Evolutionary conservation across 2,329 filamentous ascomycete species (phyloP).

Genomic region (Paraconiothyrium brasiliense): DNA sequence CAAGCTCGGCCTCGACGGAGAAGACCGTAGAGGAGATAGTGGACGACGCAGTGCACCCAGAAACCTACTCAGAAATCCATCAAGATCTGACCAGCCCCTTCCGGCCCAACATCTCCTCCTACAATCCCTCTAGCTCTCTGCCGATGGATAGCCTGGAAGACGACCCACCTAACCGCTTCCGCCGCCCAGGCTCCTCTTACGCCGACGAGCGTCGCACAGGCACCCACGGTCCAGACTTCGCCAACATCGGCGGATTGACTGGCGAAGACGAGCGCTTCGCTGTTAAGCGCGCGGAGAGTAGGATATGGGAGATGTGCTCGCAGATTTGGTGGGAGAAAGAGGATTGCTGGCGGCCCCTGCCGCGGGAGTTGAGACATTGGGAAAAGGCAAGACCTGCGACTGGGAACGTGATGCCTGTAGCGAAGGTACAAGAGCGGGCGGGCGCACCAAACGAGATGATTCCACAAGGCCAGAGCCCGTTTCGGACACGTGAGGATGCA

Average conservation of each 20-base stretch:
- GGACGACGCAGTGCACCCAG: slow-evolving; percentile 68
- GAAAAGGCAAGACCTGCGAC: slow-evolving; percentile 53
- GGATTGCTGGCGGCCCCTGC: slow-evolving; percentile 75
- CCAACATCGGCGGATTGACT: slow-evolving; percentile 72
- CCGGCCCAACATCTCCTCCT: slow-evolving; percentile 78
- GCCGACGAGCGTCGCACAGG: slow-evolving; percentile 39
- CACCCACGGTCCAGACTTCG: slow-evolving; percentile 66
- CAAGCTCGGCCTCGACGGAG: slow-evolving; percentile 40
- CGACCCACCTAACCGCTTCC: slow-evolving; percentile 57
- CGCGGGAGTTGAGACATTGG: slow-evolving; percentile 72
- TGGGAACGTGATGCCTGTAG: neutral
- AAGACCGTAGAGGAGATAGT: slow-evolving; percentile 17
- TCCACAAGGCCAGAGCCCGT: slow-evolving; percentile 56
- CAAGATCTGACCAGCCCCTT: slow-evolving; percentile 81
- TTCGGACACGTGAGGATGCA: slow-evolving; percentile 54
- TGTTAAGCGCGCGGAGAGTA: slow-evolving; percentile 77
- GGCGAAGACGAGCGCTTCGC: slow-evolving; percentile 85
- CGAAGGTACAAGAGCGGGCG: neutral
- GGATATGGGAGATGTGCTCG: slow-evolving; percentile 86
- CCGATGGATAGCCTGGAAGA: slow-evolving; percentile 59
- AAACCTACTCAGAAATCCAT: slow-evolving; percentile 77
- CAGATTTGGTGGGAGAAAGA: slow-evolving; percentile 73
- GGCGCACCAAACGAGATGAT: slow-evolving; percentile 44
- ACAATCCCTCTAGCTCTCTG: slow-evolving; percentile 56
- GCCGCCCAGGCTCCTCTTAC: slow-evolving; percentile 34